Base-by-base conservation (phyloP, 2,329 filamentous ascomycete genomes). In the Akanthomyces uredinophilus region DNA sequence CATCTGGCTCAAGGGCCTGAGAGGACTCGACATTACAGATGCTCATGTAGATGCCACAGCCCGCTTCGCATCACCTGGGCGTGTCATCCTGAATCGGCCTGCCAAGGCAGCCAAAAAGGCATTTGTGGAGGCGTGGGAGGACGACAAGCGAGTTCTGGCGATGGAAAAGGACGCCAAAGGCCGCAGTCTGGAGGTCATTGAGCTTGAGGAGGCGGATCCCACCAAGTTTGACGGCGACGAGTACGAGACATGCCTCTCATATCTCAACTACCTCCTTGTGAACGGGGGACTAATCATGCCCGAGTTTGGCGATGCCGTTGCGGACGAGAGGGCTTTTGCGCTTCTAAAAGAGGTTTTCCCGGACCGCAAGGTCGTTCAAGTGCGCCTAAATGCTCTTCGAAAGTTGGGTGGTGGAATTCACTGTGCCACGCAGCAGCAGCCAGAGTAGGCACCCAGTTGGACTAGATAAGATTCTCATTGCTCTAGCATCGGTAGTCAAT, bases 21-120 rank as follows among this genome's bases (percentile, higher is more conserved):
- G 41, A 22, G 63, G 63, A 18, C 18, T 41, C n/a, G 63, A 64
- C 41, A 61, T 60, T 20, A 64, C 63, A 1, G 63, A 64, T n/a
- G 55, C 27, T 20, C 63, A 64, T 35, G 46, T 64, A 14, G 57
- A 64, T 35, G 61, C 63, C 27, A 43, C 54, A 0, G 63, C 57
- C 1, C 60, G 61, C 27, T 64, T 64, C 20, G 53, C 50, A 2
- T 11, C 49, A 1, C 63, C 63, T 1, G 63, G 63, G n/a, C 29
- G 39, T 2, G 47, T 64, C 27, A 47, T 62, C 4, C 29, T 62
- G 22, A 62, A 49, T 8, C 61, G 61, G 27, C 61, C 61, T 3
- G 32, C 54, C 10, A 46, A 43, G n/a, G 18, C 32, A 7, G 43
- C 61, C 6, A 52, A 37, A 3, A 22, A 35, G 39, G 53, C 39